Conservation (phyloP, 495 filamentous ascomycete species). For the Talaromyces nanjingensis region DNA sequence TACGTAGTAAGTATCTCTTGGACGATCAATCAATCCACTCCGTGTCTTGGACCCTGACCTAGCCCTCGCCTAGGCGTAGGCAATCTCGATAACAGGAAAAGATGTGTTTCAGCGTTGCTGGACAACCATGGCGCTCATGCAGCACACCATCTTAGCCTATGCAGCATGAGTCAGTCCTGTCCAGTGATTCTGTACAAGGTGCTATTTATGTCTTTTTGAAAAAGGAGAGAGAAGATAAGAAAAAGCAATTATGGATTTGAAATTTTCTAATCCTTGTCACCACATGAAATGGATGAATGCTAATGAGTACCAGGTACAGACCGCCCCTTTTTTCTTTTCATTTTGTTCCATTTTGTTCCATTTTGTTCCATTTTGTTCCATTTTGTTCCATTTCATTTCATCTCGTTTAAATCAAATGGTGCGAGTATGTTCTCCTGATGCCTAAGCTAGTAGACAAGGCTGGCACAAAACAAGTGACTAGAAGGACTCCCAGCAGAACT, state of each 20-base stretch:
- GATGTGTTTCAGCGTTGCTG: neutral
- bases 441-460: neutral
- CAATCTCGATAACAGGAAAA: neutral
- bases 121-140: neutral
- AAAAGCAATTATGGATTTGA: neutral
- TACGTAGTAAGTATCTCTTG: neutral
- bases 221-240: neutral
- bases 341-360: neutral
- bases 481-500: neutral
- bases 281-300: neutral
- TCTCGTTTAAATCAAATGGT: neutral
- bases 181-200: neutral
- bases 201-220: neutral
- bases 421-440: neutral
- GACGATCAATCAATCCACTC: neutral
- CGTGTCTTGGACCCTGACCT: neutral
- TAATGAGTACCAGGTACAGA: neutral
- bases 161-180: neutral
- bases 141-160: neutral
- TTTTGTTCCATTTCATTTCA: neutral
- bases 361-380: too few relatives aligned
- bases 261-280: neutral
- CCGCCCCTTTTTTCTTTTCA: neutral
- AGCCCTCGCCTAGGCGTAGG: neutral
- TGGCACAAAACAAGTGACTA: neutral